Percentiles rank a stretch among this genome's conserved stretches.
Conservation (phyloP, 768 basidiomycete genomes). For the Sistotremastrum niveocremeum region DNA sequence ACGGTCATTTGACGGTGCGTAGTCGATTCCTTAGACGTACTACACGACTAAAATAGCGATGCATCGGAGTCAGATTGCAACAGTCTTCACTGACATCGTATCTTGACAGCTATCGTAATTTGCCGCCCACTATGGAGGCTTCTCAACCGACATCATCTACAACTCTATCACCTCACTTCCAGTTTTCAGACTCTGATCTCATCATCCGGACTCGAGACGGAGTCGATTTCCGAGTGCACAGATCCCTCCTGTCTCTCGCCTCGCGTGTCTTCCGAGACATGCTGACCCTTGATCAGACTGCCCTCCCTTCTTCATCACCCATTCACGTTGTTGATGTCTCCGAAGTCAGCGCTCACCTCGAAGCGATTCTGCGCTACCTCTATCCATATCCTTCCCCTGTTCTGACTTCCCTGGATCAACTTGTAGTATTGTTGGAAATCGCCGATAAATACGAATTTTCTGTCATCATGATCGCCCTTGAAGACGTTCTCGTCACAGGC, state of each 20-base stretch:
- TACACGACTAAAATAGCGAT: too few relatives aligned
- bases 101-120: too few relatives aligned
- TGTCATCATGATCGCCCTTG: constrained; percentile 32
- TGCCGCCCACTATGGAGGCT: too few relatives aligned
- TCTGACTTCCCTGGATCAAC: constrained; percentile 37
- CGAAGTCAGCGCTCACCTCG: constrained; percentile 32
- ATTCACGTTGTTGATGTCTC: constrained; percentile 44
- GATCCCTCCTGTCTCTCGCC: constrained; percentile 44
- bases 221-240: constrained; percentile 46
- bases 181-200: constrained; percentile 37
- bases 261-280: constrained; percentile 60
- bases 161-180: too few relatives aligned
- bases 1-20: too few relatives aligned
- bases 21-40: too few relatives aligned
- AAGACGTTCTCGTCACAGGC: constrained; percentile 35
- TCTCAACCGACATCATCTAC: too few relatives aligned
- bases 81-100: too few relatives aligned
- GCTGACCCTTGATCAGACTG: constrained; percentile 50
- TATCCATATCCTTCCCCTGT: constrained; percentile 48
- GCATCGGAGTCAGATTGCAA: too few relatives aligned
- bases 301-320: too few relatives aligned
- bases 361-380: constrained; percentile 41
- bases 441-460: constrained; percentile 55
- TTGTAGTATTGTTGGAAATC: constrained; percentile 34
- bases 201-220: constrained; percentile 26